Conservation (phyloP, 2,329 filamentous ascomycete genomes). For the Diaporthe citri region DNA sequence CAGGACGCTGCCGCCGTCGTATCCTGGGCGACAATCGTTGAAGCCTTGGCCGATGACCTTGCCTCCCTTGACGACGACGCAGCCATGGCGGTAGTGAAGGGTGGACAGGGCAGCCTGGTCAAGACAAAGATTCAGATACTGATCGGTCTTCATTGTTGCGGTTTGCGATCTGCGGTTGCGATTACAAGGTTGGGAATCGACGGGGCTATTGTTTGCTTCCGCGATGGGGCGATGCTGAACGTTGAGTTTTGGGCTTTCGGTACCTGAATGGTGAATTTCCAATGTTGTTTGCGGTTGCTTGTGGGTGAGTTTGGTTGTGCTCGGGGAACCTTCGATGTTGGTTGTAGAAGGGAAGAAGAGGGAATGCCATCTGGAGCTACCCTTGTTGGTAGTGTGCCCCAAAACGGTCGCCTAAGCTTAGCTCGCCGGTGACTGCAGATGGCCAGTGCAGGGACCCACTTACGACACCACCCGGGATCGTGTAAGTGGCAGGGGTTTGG, state of each 20-base stretch:
- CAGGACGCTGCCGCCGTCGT: conserved; percentile 59
- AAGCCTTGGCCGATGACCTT: conserved; percentile 66
- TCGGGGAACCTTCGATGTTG: conserved; percentile 7
- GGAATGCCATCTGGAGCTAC: background rate
- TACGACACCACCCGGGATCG: background rate
- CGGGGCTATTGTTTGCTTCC: background rate
- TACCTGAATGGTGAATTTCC: background rate
- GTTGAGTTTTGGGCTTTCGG: background rate
- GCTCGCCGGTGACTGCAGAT: conserved; percentile 30
- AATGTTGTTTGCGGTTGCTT: background rate
- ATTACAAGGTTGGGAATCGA: background rate
- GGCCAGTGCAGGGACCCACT: conserved; percentile 6
- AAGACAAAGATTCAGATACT: conserved; percentile 63
- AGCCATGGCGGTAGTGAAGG: conserved; percentile 63
- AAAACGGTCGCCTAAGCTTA: conserved; percentile 2
- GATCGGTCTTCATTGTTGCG: conserved; percentile 49
- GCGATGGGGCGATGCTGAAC: background rate
- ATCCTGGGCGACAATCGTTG: conserved; percentile 63
- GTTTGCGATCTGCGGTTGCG: background rate
- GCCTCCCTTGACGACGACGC: conserved; percentile 61
- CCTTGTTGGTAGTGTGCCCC: background rate
- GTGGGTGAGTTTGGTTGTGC: background rate
- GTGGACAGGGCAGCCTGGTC: conserved; percentile 63
- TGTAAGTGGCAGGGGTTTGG: conserved; percentile 15
- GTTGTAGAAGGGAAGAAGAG: conserved; percentile 1